Conservation (phyloP, 2,329 filamentous ascomycete species). For the Phialocephala sp. region DNA sequence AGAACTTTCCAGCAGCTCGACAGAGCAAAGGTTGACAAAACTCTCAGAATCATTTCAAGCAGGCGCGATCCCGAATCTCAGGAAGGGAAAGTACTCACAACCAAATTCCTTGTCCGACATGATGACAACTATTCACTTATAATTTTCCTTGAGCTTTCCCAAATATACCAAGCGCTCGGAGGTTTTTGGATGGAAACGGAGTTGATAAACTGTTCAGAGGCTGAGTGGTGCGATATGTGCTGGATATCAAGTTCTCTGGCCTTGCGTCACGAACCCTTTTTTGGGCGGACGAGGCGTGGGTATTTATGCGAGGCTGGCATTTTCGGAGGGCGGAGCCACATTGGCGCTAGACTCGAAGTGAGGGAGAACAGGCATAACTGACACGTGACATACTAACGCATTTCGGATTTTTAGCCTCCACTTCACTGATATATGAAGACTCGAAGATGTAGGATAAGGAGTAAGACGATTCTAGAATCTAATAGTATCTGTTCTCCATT, state of each 20-base stretch:
- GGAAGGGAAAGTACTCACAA: slow-evolving; percentile 51
- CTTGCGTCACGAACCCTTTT: slow-evolving; percentile 26
- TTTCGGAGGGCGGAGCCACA: slow-evolving; percentile 5
- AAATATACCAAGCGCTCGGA: not conserved
- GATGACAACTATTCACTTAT: slow-evolving; percentile 10
- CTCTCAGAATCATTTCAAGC: slow-evolving; percentile 9
- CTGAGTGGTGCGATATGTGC: not conserved
- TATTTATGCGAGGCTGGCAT: slow-evolving; percentile 35
- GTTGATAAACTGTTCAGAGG: not conserved
- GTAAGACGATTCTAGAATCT: not conserved
- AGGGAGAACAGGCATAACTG: too few species aligned
- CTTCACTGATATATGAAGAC: not conserved
- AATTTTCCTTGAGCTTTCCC: not conserved
- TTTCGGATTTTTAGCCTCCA: too few species aligned
- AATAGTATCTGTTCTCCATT: slow-evolving; percentile 11
- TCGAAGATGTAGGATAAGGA: not conserved
- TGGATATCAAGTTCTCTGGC: slow-evolving; percentile 20
- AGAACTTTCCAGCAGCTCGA: not conserved
- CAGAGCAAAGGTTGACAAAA: not conserved
- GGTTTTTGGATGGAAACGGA: not conserved
- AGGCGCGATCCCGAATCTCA: slow-evolving; percentile 1
- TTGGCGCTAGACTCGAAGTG: not conserved
- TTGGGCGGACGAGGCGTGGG: slow-evolving; percentile 22
- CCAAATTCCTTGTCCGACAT: slow-evolving; percentile 73
- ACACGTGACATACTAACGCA: too few species aligned